These are phyloP conservation scores for Heterobasidion occidentale DNA, from an alignment of 1,284 basidiomycete species.

Conservation along the genomic window DNA sequence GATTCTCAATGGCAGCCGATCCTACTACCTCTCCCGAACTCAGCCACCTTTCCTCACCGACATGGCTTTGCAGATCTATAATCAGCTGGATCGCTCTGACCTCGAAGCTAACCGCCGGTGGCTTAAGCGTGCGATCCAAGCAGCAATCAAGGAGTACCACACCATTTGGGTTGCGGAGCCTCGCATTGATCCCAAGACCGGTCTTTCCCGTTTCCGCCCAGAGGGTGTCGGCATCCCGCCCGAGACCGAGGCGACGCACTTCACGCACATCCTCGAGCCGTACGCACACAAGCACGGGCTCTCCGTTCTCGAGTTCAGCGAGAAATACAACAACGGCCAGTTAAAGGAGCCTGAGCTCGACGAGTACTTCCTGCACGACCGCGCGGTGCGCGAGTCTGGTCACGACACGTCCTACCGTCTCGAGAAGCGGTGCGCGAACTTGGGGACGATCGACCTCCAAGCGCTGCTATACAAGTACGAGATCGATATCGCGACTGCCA, in stretches of 20 bases:
- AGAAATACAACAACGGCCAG: slow-evolving; percentile 85
- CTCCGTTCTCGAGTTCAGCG: slow-evolving; percentile 96
- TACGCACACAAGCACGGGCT: slow-evolving; percentile 90
- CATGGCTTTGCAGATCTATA: slow-evolving; percentile 96
- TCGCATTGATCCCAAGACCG: slow-evolving; percentile 87
- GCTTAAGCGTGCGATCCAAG: slow-evolving; percentile 92
- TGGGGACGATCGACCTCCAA: slow-evolving; percentile 95
- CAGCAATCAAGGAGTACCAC: slow-evolving; percentile 98
- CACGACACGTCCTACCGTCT: slow-evolving; percentile 98
- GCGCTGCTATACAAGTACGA: slow-evolving; percentile 91
- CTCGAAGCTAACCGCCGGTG: slow-evolving; percentile 79
- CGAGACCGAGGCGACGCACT: slow-evolving; percentile 97
- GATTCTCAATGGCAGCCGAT: slow-evolving; percentile 72
- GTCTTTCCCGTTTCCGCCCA: slow-evolving; percentile 89
- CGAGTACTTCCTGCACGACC: slow-evolving; percentile 97
- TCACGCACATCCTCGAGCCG: slow-evolving; percentile 94
- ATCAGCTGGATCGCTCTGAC: slow-evolving; percentile 85
- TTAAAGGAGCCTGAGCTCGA: slow-evolving; percentile 87
- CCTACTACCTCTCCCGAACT: slow-evolving; percentile 90
- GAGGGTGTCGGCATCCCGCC: slow-evolving; percentile 95
- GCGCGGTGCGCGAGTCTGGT: slow-evolving; percentile 88
- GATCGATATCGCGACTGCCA: slow-evolving; percentile 88
- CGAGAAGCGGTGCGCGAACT: slow-evolving; percentile 93
- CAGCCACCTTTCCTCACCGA: slow-evolving; percentile 99
- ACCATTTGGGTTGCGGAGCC: slow-evolving; percentile 94